These are phyloP conservation scores for Anthracocystis panici-leucophaei DNA, from an alignment of 1,284 basidiomycete species.

Conservation along the genomic window DNA sequence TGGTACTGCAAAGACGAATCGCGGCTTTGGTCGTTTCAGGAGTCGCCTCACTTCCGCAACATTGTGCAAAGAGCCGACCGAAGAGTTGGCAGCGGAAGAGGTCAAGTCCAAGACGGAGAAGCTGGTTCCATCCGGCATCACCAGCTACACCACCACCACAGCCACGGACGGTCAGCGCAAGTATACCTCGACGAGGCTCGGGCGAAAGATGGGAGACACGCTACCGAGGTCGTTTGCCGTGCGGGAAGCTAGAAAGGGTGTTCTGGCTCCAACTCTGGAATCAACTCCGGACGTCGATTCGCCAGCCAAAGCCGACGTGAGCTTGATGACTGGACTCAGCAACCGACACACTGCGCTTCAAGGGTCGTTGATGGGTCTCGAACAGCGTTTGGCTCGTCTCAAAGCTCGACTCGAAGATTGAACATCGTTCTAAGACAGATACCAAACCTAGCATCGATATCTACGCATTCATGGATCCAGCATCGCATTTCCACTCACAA, in stretches of 20 bases:
- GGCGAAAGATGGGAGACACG: constrained; percentile 25
- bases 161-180: constrained; percentile 14
- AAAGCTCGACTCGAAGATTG: constrained; percentile 43
- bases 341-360: constrained; percentile 42
- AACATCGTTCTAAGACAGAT: neutral
- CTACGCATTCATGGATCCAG: neutral
- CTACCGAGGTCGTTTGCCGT: constrained; percentile 27
- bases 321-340: constrained; percentile 48
- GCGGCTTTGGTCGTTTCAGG: constrained; percentile 32
- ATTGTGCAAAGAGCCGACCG: constrained; percentile 27
- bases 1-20: constrained; percentile 17
- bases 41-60: constrained; percentile 38
- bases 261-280: constrained; percentile 6
- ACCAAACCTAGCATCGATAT: neutral
- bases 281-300: constrained; percentile 11
- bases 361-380: constrained; percentile 42
- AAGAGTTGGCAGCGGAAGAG: constrained; percentile 6
- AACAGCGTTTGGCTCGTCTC: constrained; percentile 35
- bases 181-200: constrained; percentile 5
- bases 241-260: constrained; percentile 10
- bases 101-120: neutral
- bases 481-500: too few relatives aligned
- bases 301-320: constrained; percentile 34
- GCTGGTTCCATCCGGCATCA: neutral
- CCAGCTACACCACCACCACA: neutral